Base-by-base conservation (phyloP, 306 rosid genomes). In the Cyamopsis tetragonoloba region DNA sequence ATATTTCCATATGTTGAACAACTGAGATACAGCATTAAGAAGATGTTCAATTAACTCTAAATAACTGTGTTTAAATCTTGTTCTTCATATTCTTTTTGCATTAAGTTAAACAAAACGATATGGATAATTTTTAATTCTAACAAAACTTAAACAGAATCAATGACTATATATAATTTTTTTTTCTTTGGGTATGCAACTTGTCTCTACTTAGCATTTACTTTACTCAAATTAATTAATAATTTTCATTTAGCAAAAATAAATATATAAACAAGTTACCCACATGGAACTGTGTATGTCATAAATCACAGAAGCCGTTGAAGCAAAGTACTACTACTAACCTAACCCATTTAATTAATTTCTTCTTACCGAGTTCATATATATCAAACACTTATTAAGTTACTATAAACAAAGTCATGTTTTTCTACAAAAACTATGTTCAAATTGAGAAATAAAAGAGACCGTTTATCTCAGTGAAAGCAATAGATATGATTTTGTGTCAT, bases 251-350 rank as follows among this genome's bases (percentile, higher is more conserved):
- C 13, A 26, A 4, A 59, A n/a, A n/a, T 37, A 3, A 34, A 34
- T 3, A 6, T 34, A 3, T 3, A 6, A 39, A 7, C 72, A 50
- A 61, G 57, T 51, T 77, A 64, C 19, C 56, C 66, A 55, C 50
- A 65, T 42, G 57, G 35, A 84, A 66, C 15, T 42, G 28, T 22
- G 53, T 9, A 22, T 28, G 54, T 13, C 67, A 57, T 67, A 30
- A 68, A 87, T 76, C 46, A 34, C 58, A 58, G 64, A 78, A 81
- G 83, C 82, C 83, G 79, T 84, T 80, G 83, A 85, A 85, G 87
- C 81, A 76, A 88, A 63, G 65, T 23, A 62, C 72, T 53, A 63
- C 62, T 23, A 62, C 72, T 53, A 27, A 62, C 76, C 62, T 60
- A 80, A 59, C 75, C 13, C 34, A 17, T 64, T 58, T 24, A 34